Evolutionary conservation across 2,329 filamentous ascomycete genomes (phyloP).

Genomic region (Fusarium illudens): DNA sequence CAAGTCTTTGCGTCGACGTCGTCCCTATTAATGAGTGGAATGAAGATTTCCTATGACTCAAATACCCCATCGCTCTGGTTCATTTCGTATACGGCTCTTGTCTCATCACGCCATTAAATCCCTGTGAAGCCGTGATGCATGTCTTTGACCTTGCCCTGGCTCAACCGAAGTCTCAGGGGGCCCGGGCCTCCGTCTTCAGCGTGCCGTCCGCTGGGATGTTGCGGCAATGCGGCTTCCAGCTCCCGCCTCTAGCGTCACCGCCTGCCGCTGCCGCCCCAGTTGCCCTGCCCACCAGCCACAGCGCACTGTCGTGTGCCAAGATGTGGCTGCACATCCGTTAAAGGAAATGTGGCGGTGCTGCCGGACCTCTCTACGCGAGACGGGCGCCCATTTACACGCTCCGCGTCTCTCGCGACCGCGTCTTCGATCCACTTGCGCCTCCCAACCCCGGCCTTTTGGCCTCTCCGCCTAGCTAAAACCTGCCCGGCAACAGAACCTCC

Average conservation of each 20-base stretch:
- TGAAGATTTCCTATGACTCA: not conserved
- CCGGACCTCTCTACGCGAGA: slow-evolving; percentile 34
- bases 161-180: not conserved
- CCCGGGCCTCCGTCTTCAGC: not conserved
- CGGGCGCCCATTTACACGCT: slow-evolving; percentile 42
- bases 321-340: not conserved
- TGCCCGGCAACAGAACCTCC: slow-evolving; percentile 14
- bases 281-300: slow-evolving; percentile 16
- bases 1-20: not conserved
- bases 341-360: slow-evolving; percentile 14
- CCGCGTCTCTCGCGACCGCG: slow-evolving; percentile 38
- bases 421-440: slow-evolving; percentile 32
- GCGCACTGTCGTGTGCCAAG: not conserved
- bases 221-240: slow-evolving; percentile 1
- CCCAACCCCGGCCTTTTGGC: slow-evolving; percentile 40
- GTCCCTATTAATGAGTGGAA: not conserved
- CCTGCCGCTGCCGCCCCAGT: slow-evolving; percentile 12
- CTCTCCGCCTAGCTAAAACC: slow-evolving; percentile 23
- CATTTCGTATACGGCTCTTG: not conserved
- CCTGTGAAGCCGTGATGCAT: slow-evolving; percentile 28
- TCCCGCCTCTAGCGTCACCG: slow-evolving; percentile 21
- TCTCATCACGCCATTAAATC: slow-evolving; percentile 33
- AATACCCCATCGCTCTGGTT: not conserved
- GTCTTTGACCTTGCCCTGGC: not conserved
- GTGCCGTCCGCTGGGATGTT: not conserved